Conservation (phyloP, 108 stramenopile genomes). For the Stephanodiscus minutulus region DNA sequence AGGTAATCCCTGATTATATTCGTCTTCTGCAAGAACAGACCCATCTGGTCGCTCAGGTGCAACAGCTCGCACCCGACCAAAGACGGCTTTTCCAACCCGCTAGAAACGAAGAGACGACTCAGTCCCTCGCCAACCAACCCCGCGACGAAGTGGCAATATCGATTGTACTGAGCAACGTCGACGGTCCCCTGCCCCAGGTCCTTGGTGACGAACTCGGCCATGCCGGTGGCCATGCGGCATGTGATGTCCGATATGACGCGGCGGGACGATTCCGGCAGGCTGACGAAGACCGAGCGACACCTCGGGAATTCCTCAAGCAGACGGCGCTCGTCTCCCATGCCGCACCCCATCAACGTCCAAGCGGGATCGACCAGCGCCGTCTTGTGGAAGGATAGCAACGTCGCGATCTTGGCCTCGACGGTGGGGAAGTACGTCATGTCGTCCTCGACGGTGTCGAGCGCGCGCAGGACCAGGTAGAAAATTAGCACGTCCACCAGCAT, state of each 20-base stretch:
- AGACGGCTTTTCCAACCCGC: slow-evolving; percentile 75
- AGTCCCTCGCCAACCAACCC: slow-evolving; percentile 98
- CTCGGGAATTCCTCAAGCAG: slow-evolving; percentile 92
- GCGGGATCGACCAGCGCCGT: slow-evolving; percentile 85
- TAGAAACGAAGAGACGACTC: slow-evolving; percentile 90
- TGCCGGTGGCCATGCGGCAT: slow-evolving; percentile 95
- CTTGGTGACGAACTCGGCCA: slow-evolving; percentile 97
- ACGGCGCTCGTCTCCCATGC: slow-evolving; percentile 91
- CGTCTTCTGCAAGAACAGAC: slow-evolving; percentile 98
- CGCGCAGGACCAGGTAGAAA: slow-evolving; percentile 97
- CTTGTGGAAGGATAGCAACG: slow-evolving; percentile 84
- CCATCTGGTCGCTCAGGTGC: slow-evolving; percentile 95
- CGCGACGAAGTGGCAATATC: slow-evolving; percentile 98
- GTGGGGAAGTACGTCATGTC: slow-evolving; percentile 92
- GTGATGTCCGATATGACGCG: slow-evolving; percentile 95
- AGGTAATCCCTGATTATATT: slow-evolving; percentile 99
- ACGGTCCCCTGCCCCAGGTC: slow-evolving; percentile 97
- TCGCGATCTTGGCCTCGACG: slow-evolving; percentile 82
- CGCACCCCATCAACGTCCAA: slow-evolving; percentile 91
- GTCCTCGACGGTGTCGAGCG: slow-evolving; percentile 98
- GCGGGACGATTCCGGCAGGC: slow-evolving; percentile 59
- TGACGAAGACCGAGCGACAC: slow-evolving; percentile 84
- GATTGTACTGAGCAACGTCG: slow-evolving; percentile 89
- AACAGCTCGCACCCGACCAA: slow-evolving; percentile 57
- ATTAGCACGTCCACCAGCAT: slow-evolving; percentile 92